Conservation (phyloP, 148 eudicot genomes). For the Vaccinium darrowii region DNA sequence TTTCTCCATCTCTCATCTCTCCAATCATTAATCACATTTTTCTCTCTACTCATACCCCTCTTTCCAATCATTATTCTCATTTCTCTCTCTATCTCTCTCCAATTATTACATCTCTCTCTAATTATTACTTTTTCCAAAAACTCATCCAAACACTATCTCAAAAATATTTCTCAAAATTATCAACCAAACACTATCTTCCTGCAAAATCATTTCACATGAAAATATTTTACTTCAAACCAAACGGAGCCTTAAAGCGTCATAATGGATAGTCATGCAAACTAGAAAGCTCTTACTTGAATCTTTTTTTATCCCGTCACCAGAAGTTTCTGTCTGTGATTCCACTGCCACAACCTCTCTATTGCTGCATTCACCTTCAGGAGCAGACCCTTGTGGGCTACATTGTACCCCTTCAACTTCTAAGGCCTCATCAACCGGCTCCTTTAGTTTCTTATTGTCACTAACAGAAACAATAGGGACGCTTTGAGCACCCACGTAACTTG, state of each 20-base stretch:
- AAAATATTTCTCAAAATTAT: too few species aligned
- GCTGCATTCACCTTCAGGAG: slow-evolving; percentile 36
- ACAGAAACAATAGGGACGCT: slow-evolving; percentile 14
- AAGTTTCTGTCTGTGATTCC: slow-evolving; percentile 31
- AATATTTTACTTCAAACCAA: background rate
- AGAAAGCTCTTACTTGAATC: slow-evolving; percentile 39
- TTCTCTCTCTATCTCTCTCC: too few species aligned
- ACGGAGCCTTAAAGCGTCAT: background rate
- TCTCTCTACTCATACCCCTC: too few species aligned
- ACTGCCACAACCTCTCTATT: slow-evolving; percentile 35
- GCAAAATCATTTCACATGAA: background rate
- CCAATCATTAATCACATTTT: too few species aligned
- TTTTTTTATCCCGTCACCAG: slow-evolving; percentile 27
- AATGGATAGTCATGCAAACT: background rate
- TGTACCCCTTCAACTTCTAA: slow-evolving; percentile 24
- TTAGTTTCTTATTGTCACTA: slow-evolving; percentile 21
- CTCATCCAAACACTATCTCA: too few species aligned
- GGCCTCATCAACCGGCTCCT: slow-evolving; percentile 22
- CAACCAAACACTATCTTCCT: too few species aligned
- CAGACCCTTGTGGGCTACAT: slow-evolving; percentile 26
- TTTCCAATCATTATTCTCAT: too few species aligned
- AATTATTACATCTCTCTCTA: too few species aligned
- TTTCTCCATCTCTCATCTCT: too few species aligned
- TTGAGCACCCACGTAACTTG: slow-evolving; percentile 24
- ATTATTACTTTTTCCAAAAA: too few species aligned